Base-by-base conservation (phyloP, 2,329 filamentous ascomycete species). In the Cylindrodendrum hubeiense region DNA sequence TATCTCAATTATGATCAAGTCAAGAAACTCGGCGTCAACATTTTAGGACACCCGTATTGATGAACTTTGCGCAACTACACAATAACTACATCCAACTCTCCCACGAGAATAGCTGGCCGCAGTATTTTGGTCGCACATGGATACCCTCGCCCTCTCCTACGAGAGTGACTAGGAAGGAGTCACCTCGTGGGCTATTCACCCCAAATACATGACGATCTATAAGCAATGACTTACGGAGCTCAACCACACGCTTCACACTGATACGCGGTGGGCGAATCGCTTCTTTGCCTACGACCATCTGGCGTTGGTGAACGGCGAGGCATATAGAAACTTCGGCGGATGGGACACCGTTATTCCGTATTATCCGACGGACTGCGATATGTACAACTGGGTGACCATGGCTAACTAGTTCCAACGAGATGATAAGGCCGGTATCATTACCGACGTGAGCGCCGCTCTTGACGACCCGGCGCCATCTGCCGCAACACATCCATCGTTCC, bases 201-300 rank as follows among this genome's bases (percentile, higher is more conserved):
- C 73, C 4, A 81, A 77, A 0, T 83, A 83, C 72, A 80, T 79
- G 68, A 79, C 78, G 4, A 67, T 83, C 3, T 84, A 84, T 71
- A 77, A 79, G 53, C 76, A 82, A 4, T 78, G 78, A 15, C 74
- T 83, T 5, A 67, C 77, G 46, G 77, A 79, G 56, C 76, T 83
- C 1, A 75, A 76, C 39, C 66, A 72, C 10, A 77, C 79, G 10
- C 58, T 78, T 1, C 60, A 65, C 60, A 65, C 71, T 1, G 77
- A 79, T 33, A 72, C 79, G 9, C 75, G 77, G 55, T 89, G 87
- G 87, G 86, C 78, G 0, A 75, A 83, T 54, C 81, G 82, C n/a
- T 87, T 87, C 75, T 89, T 88, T 73, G 81, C 85, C 13, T 89
- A 89, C 76, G 87, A 90, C 72, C 84, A 86, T 67, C 79, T 90